Evolutionary conservation across 257 asterid species (phyloP), one percentile per base, ranked within the genome.

Genomic region (Dorcoceras hygrometricum): DNA sequence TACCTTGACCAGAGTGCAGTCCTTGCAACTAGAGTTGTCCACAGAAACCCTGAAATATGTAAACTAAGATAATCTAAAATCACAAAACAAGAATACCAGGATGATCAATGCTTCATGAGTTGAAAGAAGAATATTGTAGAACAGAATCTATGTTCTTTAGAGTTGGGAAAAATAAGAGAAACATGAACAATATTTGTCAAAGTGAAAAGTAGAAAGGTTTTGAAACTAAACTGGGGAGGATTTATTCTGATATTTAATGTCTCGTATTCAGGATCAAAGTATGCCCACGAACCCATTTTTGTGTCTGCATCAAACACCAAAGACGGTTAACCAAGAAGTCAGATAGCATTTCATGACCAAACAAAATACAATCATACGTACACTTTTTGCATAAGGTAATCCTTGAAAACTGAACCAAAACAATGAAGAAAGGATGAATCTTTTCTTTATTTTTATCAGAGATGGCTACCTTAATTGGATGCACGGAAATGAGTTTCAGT

Each of bases 261-360:
- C 76, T 93, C 99, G 62, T 93, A 93, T 76, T 93, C 99, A 5
- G 99, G 99, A 86, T 93, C 99, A 67, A 93, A 93, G 79, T 93
- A 93, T 10, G 99, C 95, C 95, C 91, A 80, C 71, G 87, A 89
- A 69, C 79, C 87, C 98, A 92, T 92, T 67, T 27, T 68, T 43
- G 23, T 57, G 76, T 68, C 90, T 84, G 86, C 84, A 80, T 54
- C 61, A 63, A 58, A 74, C 54, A 60, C 57, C 62, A 72, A 58
- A 64, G 4, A 16, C 50, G 31, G 28, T 46, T 71, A 61, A 72
- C 28, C 23, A 39, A 73, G 62, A 65, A 48, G 54, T 23, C 63
- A 59, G 3, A 20, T 5, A 2, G 39, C 20, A 66, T 66, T 23
- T 34, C 34, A 57, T 23, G 9, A 34, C 26, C 31, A 31, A 32